Evolutionary conservation across 2,329 filamentous ascomycete species (phyloP).

Genomic region (Chalaropsis ovoidea): DNA sequence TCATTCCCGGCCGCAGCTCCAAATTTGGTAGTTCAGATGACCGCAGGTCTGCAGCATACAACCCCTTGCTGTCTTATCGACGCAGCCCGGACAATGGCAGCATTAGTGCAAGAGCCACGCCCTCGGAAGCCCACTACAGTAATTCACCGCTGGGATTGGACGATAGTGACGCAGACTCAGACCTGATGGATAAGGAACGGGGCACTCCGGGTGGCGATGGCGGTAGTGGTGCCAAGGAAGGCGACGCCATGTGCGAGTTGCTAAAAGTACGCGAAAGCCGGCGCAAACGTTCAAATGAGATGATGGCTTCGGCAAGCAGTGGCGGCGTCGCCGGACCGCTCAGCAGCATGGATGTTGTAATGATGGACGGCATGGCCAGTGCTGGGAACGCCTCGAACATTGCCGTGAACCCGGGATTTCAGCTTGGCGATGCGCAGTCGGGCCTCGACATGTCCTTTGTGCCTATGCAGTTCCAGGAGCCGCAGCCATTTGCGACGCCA

Average conservation of each 20-base stretch:
- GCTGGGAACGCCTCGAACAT: neutral
- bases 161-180: conserved; percentile 52
- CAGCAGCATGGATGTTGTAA: conserved; percentile 25
- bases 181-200: conserved; percentile 38
- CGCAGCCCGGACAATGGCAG: conserved; percentile 29
- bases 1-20: conserved; percentile 50
- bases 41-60: conserved; percentile 27
- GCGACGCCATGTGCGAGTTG: conserved; percentile 52
- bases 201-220: neutral
- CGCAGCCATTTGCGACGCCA: neutral
- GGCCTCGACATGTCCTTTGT: neutral
- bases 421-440: neutral
- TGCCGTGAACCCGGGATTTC: neutral
- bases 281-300: conserved; percentile 34
- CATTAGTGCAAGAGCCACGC: conserved; percentile 34
- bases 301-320: conserved; percentile 16
- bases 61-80: neutral
- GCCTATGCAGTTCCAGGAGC: neutral
- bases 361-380: neutral
- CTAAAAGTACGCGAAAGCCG: conserved; percentile 48
- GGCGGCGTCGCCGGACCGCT: conserved; percentile 28
- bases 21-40: conserved; percentile 48
- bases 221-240: conserved; percentile 31
- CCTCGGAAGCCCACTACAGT: conserved; percentile 33
- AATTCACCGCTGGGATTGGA: conserved; percentile 31